phyloP scores from a whole-genome alignment of 2,329 filamentous ascomycete genomes.

The Diplodia mutila region DNA sequence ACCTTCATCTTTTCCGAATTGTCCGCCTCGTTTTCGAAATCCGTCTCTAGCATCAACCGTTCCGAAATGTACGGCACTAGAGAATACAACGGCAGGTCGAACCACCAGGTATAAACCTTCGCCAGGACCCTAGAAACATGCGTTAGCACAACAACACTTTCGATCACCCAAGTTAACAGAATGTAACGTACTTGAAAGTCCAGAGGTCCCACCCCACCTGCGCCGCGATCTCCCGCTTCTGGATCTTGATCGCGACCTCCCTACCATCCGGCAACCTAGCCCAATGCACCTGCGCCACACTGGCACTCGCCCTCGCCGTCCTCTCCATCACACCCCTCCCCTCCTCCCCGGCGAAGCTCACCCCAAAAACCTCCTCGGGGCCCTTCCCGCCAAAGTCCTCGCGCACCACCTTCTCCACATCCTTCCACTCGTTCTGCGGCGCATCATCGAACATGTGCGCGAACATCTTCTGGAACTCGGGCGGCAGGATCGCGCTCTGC shows the following conservation, averaged over 20 bases:
- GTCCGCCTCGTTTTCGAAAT: slow-evolving; percentile 88
- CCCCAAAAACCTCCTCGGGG: slow-evolving; percentile 88
- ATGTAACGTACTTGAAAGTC: slow-evolving; percentile 74
- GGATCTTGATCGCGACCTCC: slow-evolving; percentile 93
- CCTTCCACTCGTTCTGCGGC: slow-evolving; percentile 85
- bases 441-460: slow-evolving; percentile 96
- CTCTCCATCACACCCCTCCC: slow-evolving; percentile 69
- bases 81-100: slow-evolving; percentile 89
- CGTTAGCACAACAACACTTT: slow-evolving; percentile 18
- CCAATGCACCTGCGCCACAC: slow-evolving; percentile 97
- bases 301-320: slow-evolving; percentile 78
- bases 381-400: slow-evolving; percentile 86
- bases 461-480: slow-evolving; percentile 97
- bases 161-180: background rate
- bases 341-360: slow-evolving; percentile 74
- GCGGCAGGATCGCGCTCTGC: slow-evolving; percentile 92
- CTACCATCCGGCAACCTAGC: slow-evolving; percentile 81
- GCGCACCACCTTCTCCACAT: slow-evolving; percentile 80
- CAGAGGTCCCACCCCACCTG: slow-evolving; percentile 95
- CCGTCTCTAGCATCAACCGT: slow-evolving; percentile 88
- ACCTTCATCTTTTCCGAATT: slow-evolving; percentile 85
- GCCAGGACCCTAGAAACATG: slow-evolving; percentile 67
- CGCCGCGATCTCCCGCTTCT: slow-evolving; percentile 89
- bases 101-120: slow-evolving; percentile 80
- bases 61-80: slow-evolving; percentile 93